phyloP scores from a whole-genome alignment of 176 grass and related monocot species.

The Avena atlantica region DNA sequence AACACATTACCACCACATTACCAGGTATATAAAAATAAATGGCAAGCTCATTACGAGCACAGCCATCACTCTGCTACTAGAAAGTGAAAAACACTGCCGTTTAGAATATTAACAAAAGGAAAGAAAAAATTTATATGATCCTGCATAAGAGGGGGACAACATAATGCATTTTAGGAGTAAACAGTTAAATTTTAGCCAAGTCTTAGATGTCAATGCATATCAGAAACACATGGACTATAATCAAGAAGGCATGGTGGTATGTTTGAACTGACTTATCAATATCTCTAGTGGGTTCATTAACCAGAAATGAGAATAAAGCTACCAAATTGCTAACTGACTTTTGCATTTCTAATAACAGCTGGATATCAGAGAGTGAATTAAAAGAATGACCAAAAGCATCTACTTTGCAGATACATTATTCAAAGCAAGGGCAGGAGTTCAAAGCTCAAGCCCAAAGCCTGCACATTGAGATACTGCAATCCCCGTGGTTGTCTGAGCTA shows the following conservation, averaged over 20 bases:
- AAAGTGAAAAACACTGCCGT: background rate
- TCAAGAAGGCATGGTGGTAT: background rate
- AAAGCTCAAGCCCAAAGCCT: conserved; percentile 81
- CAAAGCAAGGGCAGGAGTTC: conserved; percentile 90
- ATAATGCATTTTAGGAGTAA: background rate
- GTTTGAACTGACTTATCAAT: too few relatives aligned
- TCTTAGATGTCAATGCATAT: background rate
- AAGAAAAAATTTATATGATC: too few relatives aligned
- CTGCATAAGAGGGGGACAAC: background rate
- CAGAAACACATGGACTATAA: background rate
- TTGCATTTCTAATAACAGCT: background rate
- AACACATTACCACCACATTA: too few relatives aligned
- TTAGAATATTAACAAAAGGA: too few relatives aligned
- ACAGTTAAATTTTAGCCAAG: background rate
- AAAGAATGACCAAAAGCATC: background rate
- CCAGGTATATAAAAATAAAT: too few relatives aligned
- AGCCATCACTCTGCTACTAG: too few relatives aligned
- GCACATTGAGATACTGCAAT: conserved; percentile 96
- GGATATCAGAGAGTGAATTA: background rate
- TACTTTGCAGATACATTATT: conserved; percentile 79
- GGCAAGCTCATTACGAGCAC: too few relatives aligned
- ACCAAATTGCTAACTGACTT: too few relatives aligned
- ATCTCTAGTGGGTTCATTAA: too few relatives aligned
- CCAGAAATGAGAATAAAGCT: background rate
- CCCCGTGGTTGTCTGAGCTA: conserved; percentile 83